A percentile compares a stretch with the other conserved stretches of the same genome.
These are phyloP conservation scores for Boletus pseudo-olivaceus DNA, from an alignment of 768 basidiomycete species.

Conservation along the genomic window DNA sequence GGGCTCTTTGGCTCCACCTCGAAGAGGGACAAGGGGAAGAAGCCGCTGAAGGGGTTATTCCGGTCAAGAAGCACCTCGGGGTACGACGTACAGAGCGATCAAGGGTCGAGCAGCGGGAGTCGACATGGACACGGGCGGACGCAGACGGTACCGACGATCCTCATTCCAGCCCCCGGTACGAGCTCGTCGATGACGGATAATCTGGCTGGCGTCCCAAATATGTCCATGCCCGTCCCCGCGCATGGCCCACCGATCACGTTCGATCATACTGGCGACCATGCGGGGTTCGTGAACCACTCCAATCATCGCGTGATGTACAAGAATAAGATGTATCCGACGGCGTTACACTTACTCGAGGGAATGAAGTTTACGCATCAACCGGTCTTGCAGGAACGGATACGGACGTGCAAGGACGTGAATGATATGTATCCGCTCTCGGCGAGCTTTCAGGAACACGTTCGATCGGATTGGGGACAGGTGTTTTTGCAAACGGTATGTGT, in stretches of 20 bases:
- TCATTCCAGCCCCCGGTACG: slow-evolving; percentile 18
- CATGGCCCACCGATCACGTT: slow-evolving; percentile 35
- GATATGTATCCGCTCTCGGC: slow-evolving; percentile 38
- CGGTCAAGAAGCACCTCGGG: slow-evolving; percentile 39
- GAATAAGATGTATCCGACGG: slow-evolving; percentile 59
- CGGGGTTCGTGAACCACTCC: slow-evolving; percentile 65
- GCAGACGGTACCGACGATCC: slow-evolving; percentile 20
- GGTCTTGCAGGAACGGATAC: slow-evolving; percentile 55
- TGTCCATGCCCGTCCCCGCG: slow-evolving; percentile 17
- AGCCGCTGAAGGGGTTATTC: slow-evolving; percentile 41
- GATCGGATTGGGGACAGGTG: slow-evolving; percentile 54
- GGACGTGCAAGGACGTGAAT: slow-evolving; percentile 37
- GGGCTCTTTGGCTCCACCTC: slow-evolving; percentile 23
- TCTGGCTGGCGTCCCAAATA: neutral
- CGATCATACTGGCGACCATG: slow-evolving; percentile 38
- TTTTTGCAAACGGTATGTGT: slow-evolving; percentile 49
- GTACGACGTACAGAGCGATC: slow-evolving; percentile 14
- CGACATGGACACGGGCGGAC: slow-evolving; percentile 19
- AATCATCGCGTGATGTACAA: slow-evolving; percentile 56
- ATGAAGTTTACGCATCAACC: slow-evolving; percentile 58
- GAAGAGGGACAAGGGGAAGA: slow-evolving; percentile 35
- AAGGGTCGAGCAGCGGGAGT: slow-evolving; percentile 12
- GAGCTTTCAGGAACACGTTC: slow-evolving; percentile 35
- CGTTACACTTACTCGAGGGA: slow-evolving; percentile 73
- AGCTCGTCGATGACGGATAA: neutral